Base-by-base conservation (phyloP, 2,329 filamentous ascomycete genomes). In the Lasiodiplodia sp. region DNA sequence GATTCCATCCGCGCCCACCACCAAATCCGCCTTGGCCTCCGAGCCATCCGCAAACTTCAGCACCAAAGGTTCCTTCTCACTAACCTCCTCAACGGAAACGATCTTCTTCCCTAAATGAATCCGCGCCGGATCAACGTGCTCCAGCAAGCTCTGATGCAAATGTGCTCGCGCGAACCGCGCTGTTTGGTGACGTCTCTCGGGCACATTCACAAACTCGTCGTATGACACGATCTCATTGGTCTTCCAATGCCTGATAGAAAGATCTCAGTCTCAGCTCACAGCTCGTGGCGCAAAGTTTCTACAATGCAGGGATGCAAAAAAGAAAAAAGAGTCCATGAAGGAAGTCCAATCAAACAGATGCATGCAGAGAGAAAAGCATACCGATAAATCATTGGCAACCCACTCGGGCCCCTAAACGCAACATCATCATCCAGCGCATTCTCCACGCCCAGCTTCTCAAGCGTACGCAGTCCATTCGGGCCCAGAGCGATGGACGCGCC, bases 401-500 rank as follows among this genome's bases (percentile, higher is more conserved):
- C 47, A 2, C 73, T 69, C 28, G 74, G 72, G 40, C 78, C 78
- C 21, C 78, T 75, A 70, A 76, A 79, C 2, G 73, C 77, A 49
- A 80, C 72, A 6, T 76, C 73, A 38, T 78, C 76, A 28, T 73
- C 72, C 23, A 80, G 73, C 8, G 74, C 76, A 72, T 78, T 75
- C 1, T 75, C 49, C 12, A 82, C 71, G 18, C 78, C 79, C 18
- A 81, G 69, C 66, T 72, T 72, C 63, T 81, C 74, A 18, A 82
- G 72, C 12, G 78, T 78, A 62, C 74, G 47, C 28, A 64, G 60
- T 12, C 60, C 60, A 25, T 64, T 72, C 2, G 80, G 79, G 0
- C 78, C 77, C 12, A 82, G 68, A 6, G 78, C 78, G 23, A 81
- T 80, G 37, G 76, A 79, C 4, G 79, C 79, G 11, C 80, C 79